A percentile compares a stretch with the other conserved stretches of the same genome.
Evolutionary conservation across 2,329 filamentous ascomycete genomes (phyloP).

Genomic region (Neopestalotiopsis sp.): DNA sequence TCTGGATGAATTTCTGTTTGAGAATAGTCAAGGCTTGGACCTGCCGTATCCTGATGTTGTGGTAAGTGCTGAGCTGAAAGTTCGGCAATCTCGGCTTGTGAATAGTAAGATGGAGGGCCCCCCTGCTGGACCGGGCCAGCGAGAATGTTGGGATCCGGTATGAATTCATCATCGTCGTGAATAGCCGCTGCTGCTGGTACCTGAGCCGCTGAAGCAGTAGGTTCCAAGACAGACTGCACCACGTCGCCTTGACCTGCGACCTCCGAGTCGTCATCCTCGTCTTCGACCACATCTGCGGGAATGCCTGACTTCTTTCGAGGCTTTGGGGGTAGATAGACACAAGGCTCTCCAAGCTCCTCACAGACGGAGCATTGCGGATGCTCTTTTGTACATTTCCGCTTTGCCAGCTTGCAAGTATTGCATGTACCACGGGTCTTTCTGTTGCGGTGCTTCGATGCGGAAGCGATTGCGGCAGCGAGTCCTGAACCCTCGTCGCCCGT

Average conservation of each 20-base stretch:
- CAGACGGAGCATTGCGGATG: slow-evolving; percentile 40
- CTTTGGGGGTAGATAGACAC: slow-evolving; percentile 34
- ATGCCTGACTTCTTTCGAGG: slow-evolving; percentile 33
- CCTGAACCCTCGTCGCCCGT: not conserved
- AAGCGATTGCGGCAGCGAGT: not conserved
- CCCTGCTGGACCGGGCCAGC: slow-evolving; percentile 28
- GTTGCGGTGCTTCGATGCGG: slow-evolving; percentile 23
- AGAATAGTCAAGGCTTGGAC: slow-evolving; percentile 22
- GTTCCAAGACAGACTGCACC: slow-evolving; percentile 17
- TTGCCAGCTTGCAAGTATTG: slow-evolving; percentile 36
- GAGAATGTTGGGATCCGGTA: slow-evolving; percentile 38
- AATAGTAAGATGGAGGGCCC: slow-evolving; percentile 1
- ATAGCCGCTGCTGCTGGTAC: slow-evolving; percentile 15
- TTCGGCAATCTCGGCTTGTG: slow-evolving; percentile 13
- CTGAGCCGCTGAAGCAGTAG: slow-evolving; percentile 11
- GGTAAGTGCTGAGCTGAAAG: not conserved
- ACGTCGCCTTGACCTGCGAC: slow-evolving; percentile 14
- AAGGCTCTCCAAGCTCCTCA: slow-evolving; percentile 28
- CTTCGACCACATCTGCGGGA: slow-evolving; percentile 24
- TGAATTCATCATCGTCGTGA: slow-evolving; percentile 38
- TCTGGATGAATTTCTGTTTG: slow-evolving; percentile 25
- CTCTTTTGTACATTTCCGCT: slow-evolving; percentile 39
- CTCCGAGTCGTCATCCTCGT: slow-evolving; percentile 25
- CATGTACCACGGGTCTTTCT: slow-evolving; percentile 39
- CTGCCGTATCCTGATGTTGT: not conserved